Percentiles rank a stretch among this genome's conserved stretches.
phyloP scores from a whole-genome alignment of 495 filamentous ascomycete species.

The Lindgomyces ingoldianus region DNA sequence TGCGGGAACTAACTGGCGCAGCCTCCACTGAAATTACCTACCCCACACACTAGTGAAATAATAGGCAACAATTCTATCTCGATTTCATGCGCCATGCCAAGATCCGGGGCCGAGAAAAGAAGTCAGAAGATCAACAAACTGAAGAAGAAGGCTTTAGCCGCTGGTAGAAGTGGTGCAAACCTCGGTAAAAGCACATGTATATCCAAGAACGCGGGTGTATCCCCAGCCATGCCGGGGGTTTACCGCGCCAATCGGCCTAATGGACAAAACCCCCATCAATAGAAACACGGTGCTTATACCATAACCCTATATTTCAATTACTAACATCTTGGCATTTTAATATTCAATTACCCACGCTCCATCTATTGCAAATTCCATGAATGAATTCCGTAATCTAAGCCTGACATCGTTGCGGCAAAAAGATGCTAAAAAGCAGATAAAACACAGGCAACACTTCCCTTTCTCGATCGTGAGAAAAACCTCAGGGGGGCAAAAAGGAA shows the following conservation, averaged over 20 bases:
- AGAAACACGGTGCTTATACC: slow-evolving; percentile 24
- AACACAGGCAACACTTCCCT: slow-evolving; percentile 18
- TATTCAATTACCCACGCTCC: slow-evolving; percentile 27
- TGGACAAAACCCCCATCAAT: slow-evolving; percentile 24
- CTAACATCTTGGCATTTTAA: slow-evolving; percentile 28
- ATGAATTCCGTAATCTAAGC: slow-evolving; percentile 28
- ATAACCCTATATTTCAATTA: slow-evolving; percentile 24
- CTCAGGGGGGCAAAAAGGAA: slow-evolving; percentile 11
- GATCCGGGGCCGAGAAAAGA: slow-evolving; percentile 20
- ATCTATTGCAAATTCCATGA: slow-evolving; percentile 22
- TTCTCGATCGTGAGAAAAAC: slow-evolving; percentile 18
- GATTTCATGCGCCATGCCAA: slow-evolving; percentile 18
- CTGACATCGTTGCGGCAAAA: slow-evolving; percentile 25
- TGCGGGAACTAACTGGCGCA: neutral
- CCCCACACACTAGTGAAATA: slow-evolving; percentile 17
- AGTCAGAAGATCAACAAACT: slow-evolving; percentile 21
- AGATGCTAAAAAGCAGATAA: slow-evolving; percentile 27
- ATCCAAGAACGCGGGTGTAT: slow-evolving; percentile 27
- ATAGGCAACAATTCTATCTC: slow-evolving; percentile 19
- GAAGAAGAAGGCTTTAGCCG: slow-evolving; percentile 18
- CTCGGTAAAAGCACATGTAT: slow-evolving; percentile 26
- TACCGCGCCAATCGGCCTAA: slow-evolving; percentile 27
- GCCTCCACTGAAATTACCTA: neutral
- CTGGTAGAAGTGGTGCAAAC: slow-evolving; percentile 18
- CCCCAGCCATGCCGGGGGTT: slow-evolving; percentile 15